phyloP scores from a whole-genome alignment of 306 rosid genomes.

The Dalbergia cochinchinensis region DNA sequence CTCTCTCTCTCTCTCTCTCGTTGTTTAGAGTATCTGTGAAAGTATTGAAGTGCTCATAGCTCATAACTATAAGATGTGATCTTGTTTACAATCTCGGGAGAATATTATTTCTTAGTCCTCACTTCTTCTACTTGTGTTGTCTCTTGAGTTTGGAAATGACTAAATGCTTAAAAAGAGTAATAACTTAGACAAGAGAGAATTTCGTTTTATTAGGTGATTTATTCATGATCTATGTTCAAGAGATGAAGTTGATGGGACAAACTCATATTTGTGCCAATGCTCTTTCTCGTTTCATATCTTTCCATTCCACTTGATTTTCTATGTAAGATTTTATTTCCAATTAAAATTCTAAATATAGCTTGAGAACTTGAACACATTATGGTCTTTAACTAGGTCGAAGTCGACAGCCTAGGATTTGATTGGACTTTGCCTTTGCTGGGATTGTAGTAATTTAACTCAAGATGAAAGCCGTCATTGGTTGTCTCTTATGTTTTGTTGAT shows the following conservation, averaged over 20 bases:
- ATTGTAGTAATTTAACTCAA: background rate
- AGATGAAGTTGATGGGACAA: constrained; percentile 6
- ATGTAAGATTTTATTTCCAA: too few relatives aligned
- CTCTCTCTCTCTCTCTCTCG: background rate
- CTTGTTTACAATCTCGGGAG: background rate
- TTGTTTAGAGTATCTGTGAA: background rate
- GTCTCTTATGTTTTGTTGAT: background rate
- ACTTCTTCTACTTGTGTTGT: background rate
- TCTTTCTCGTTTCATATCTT: background rate
- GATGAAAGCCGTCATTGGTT: background rate
- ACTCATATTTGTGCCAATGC: background rate
- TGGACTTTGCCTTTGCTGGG: background rate
- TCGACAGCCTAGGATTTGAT: too few relatives aligned
- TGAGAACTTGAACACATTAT: background rate
- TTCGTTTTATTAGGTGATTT: background rate
- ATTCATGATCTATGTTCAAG: background rate
- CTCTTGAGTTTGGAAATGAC: background rate
- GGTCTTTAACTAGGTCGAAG: background rate
- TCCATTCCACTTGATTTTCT: background rate
- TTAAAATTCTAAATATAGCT: background rate
- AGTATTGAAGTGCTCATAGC: background rate
- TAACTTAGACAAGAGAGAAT: background rate
- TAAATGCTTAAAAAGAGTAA: constrained; percentile 1
- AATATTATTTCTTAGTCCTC: background rate
- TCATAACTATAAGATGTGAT: background rate